phyloP scores from a whole-genome alignment of 2,329 filamentous ascomycete genomes.

The Capronia coronata region DNA sequence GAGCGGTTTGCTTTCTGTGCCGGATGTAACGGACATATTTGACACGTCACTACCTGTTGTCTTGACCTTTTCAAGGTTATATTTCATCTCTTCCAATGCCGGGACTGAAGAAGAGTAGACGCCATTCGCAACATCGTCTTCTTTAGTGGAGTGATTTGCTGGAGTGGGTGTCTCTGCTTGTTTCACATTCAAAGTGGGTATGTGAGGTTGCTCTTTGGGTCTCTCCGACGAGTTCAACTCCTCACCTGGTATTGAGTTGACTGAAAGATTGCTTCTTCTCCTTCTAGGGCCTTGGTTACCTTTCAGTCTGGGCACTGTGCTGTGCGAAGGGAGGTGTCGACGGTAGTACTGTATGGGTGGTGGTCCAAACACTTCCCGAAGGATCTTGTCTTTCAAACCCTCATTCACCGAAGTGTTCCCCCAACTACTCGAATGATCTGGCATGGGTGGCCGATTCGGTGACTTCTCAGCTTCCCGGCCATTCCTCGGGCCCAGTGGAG shows the following conservation, averaged over 20 bases:
- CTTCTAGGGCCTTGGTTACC: conserved; percentile 29
- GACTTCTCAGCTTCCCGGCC: conserved; percentile 1
- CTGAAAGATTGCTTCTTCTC: conserved; percentile 33
- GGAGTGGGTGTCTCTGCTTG: neutral
- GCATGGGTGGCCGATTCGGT: conserved; percentile 31
- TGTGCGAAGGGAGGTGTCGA: conserved; percentile 56
- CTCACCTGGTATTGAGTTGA: conserved; percentile 13
- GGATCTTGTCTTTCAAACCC: conserved; percentile 78
- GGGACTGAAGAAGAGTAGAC: conserved; percentile 24
- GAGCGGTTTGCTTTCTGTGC: conserved; percentile 15
- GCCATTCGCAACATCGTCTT: conserved; percentile 1
- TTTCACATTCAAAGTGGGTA: neutral
- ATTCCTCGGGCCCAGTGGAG: neutral
- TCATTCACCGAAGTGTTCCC: conserved; percentile 89
- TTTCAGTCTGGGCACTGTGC: conserved; percentile 52
- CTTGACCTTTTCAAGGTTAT: conserved; percentile 33
- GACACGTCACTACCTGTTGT: conserved; percentile 28
- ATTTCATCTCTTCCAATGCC: conserved; percentile 24
- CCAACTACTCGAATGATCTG: conserved; percentile 58
- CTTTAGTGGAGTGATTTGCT: conserved; percentile 1
- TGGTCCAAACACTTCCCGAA: conserved; percentile 84
- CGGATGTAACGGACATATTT: conserved; percentile 5
- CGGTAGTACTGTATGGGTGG: conserved; percentile 76
- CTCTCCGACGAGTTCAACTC: conserved; percentile 18
- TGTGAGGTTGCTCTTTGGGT: neutral